Conservation (phyloP, 2,329 filamentous ascomycete genomes). For the Fusarium avenaceum region DNA sequence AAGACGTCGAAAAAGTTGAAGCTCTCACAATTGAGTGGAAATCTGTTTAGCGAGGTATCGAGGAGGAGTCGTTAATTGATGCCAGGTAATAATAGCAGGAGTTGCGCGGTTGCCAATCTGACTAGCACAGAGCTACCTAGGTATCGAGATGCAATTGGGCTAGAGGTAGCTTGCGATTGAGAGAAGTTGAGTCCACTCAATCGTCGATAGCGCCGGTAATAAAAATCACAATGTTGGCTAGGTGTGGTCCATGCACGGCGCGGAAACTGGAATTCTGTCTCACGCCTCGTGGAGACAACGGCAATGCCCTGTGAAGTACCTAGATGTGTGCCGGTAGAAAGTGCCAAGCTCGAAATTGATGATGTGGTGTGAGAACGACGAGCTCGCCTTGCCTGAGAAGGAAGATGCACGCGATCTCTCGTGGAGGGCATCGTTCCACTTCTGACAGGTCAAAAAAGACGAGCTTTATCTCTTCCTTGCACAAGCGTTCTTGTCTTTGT, state of each 20-base stretch:
- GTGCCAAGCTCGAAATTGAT: not conserved
- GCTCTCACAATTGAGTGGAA: conserved; percentile 24
- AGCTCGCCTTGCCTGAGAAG: not conserved
- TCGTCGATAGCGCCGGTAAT: conserved; percentile 28
- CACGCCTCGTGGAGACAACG: not conserved
- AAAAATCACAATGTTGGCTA: conserved; percentile 14
- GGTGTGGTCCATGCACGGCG: conserved; percentile 32
- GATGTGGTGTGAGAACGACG: not conserved
- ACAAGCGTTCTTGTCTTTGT: conserved; percentile 11
- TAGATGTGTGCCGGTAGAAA: not conserved
- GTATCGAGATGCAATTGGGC: conserved; percentile 16
- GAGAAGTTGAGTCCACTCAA: conserved; percentile 15
- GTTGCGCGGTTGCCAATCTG: conserved; percentile 11
- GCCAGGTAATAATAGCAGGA: conserved; percentile 2
- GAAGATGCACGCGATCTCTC: conserved; percentile 3
- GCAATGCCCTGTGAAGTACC: not conserved
- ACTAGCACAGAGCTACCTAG: conserved; percentile 25
- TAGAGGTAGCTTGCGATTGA: conserved; percentile 31
- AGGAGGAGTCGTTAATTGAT: conserved; percentile 1
- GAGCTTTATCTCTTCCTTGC: conserved; percentile 11
- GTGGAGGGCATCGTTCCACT: conserved; percentile 19
- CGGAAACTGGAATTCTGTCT: not conserved
- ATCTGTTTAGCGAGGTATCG: conserved; percentile 8
- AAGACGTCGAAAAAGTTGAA: conserved; percentile 20
- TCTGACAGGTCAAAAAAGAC: conserved; percentile 13